Percentiles rank a stretch among this genome's conserved stretches.
Conservation (phyloP, 2,329 filamentous ascomycete genomes). For the Neurospora crassa region DNA sequence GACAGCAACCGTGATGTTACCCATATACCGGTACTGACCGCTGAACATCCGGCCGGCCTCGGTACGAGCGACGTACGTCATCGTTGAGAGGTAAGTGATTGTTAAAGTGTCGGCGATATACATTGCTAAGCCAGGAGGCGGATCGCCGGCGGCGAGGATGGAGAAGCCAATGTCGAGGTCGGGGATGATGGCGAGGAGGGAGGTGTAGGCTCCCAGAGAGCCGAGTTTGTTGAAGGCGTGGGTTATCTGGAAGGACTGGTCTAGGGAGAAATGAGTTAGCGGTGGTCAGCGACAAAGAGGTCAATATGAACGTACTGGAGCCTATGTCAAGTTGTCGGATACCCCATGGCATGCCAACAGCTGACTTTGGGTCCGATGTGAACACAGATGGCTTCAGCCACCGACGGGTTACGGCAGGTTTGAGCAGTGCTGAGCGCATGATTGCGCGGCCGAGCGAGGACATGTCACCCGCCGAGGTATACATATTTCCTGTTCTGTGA, state of each 20-base stretch:
- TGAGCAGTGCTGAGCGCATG: conserved; percentile 22
- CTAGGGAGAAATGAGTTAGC: conserved; percentile 1
- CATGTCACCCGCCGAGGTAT: conserved; percentile 22
- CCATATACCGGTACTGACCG: conserved; percentile 18
- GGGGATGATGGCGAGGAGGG: conserved; percentile 24
- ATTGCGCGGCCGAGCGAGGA: conserved; percentile 23
- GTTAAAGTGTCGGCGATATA: conserved; percentile 24
- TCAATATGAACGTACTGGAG: too few species aligned
- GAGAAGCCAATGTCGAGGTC: conserved; percentile 26
- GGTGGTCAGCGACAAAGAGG: too few species aligned
- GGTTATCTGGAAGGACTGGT: conserved; percentile 17
- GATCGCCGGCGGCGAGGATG: conserved; percentile 22
- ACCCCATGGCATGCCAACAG: conserved; percentile 25
- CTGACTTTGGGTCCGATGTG: conserved; percentile 21
- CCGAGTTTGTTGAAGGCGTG: conserved; percentile 28
- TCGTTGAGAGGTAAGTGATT: conserved; percentile 21
- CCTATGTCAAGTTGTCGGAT: conserved; percentile 20
- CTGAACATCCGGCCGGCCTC: conserved; percentile 21
- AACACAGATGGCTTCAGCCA: conserved; percentile 25
- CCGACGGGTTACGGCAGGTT: conserved; percentile 22
- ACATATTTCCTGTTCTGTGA: conserved; percentile 24
- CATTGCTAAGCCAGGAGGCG: conserved; percentile 19
- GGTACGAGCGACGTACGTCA: conserved; percentile 18
- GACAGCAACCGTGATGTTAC: background rate
- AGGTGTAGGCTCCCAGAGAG: conserved; percentile 23